Base-by-base conservation (phyloP, 2,329 filamentous ascomycete genomes). In the Phialocephala sp. region DNA sequence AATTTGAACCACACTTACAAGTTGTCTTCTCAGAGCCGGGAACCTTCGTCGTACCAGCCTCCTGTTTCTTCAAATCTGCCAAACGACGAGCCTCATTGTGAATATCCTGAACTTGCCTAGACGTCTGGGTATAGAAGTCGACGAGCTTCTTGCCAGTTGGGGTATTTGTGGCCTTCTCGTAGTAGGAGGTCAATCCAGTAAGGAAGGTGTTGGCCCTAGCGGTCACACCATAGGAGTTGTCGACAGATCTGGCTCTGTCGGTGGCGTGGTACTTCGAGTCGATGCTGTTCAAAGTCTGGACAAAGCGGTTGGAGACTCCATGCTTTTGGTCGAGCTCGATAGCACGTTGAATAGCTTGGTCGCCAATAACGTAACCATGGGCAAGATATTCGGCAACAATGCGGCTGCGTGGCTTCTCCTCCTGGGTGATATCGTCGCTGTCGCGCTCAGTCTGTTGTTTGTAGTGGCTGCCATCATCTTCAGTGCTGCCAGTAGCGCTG, bases 301-400 rank as follows among this genome's bases (percentile, higher is more conserved):
- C 88, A 86, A 99, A 99, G 73, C 89, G 89, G 75, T 79, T 83
- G 65, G 91, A 91, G 75, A 98, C 89, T 72, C 92, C 92, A 80
- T 98, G 94, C 82, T 94, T 91, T 77, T 91, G 83, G 83, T 99
- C 95, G 60, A 98, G 88, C 36, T 92, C 87, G 75, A 99, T 91
- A 69, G 93, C 94, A 69, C 86, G 68, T 47, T 71, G 69, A 47
- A 71, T 66, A 50, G 67, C 67, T 64, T 85, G 82, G 76, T 91
- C 89, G 67, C 86, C 93, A 70, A 98, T 84, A 45, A 89, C 86
- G 81, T 99, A 99, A 72, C 95, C 95, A 75, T 97, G 93, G 12
- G 95, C 94, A 39, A 99, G 90, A 80, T 98, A 97, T 82, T 99
- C 95, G 71, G 95, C 95, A 59, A 97, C 80, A 78, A 99, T 97